These are phyloP conservation scores for Aspergillus wentii DNA, from an alignment of 495 filamentous ascomycete genomes.

Conservation along the genomic window DNA sequence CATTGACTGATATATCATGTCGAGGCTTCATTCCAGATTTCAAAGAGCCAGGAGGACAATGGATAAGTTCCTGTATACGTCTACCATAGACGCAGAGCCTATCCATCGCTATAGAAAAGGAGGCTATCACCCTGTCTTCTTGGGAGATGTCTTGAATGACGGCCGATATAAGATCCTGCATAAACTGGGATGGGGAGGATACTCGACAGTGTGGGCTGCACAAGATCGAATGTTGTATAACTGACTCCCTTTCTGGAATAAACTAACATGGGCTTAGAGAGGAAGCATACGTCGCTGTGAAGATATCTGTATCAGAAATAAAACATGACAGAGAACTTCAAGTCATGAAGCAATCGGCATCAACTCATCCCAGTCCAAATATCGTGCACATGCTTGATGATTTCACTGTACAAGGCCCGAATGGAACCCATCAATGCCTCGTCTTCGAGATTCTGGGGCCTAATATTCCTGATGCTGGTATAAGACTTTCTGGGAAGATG, in stretches of 20 bases:
- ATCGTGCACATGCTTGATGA: conserved; percentile 33
- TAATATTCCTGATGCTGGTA: conserved; percentile 20
- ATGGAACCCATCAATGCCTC: conserved; percentile 43
- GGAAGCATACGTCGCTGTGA: conserved; percentile 24
- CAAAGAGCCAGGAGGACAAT: too few species aligned
- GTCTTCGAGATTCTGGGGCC: conserved; percentile 43
- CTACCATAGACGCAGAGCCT: not conserved
- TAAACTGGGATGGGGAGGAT: conserved; percentile 45
- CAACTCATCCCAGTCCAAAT: conserved; percentile 14
- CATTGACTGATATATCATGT: too few species aligned
- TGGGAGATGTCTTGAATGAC: conserved; percentile 31
- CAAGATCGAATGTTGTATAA: conserved; percentile 28
- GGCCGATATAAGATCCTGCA: conserved; percentile 41
- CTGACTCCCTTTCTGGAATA: conserved; percentile 1
- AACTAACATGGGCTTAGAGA: conserved; percentile 18
- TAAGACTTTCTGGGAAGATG: conserved; percentile 34
- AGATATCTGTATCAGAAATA: conserved; percentile 21
- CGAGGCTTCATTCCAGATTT: too few species aligned
- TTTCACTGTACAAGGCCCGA: conserved; percentile 35
- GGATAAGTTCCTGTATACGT: not conserved
- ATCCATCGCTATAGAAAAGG: conserved; percentile 25
- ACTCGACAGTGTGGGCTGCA: conserved; percentile 48
- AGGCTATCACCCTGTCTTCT: conserved; percentile 40
- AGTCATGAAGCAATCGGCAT: conserved; percentile 16
- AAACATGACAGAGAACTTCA: conserved; percentile 19